These are phyloP conservation scores for Irpex sp. DNA, from an alignment of 1,284 basidiomycete species.

Conservation along the genomic window DNA sequence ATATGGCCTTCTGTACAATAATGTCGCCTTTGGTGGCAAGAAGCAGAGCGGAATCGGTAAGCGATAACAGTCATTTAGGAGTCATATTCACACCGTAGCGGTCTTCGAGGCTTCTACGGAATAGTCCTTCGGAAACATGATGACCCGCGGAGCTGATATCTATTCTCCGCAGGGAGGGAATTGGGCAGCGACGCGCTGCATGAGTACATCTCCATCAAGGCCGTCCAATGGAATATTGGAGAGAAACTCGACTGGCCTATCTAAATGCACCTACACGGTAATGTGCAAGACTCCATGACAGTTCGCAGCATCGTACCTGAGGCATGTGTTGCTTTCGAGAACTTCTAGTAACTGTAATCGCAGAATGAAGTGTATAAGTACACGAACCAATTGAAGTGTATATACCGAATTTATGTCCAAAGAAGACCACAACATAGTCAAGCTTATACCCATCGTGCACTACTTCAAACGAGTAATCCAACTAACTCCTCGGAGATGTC, in stretches of 20 bases:
- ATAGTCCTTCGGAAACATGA: not conserved
- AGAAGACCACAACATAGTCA: too few relatives aligned
- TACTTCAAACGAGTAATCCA: too few relatives aligned
- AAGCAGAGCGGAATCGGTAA: slow-evolving; percentile 75
- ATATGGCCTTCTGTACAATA: slow-evolving; percentile 78
- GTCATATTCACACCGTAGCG: not conserved
- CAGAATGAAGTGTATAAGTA: not conserved
- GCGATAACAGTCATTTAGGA: slow-evolving; percentile 11
- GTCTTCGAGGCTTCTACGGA: not conserved
- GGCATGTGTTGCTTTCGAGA: not conserved
- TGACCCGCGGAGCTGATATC: not conserved
- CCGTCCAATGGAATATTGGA: slow-evolving; percentile 84
- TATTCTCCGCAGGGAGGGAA: slow-evolving; percentile 62
- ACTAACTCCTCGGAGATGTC: too few relatives aligned
- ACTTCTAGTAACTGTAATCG: not conserved
- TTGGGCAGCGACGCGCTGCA: slow-evolving; percentile 87
- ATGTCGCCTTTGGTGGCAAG: slow-evolving; percentile 92
- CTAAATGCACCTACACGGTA: slow-evolving; percentile 25
- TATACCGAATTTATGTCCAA: too few relatives aligned
- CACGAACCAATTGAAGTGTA: too few relatives aligned
- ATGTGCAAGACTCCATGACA: not conserved
- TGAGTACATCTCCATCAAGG: slow-evolving; percentile 83
- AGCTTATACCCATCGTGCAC: too few relatives aligned
- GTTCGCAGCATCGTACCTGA: not conserved
- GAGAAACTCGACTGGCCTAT: slow-evolving; percentile 79